Conservation (phyloP, 257 asterid species). For the Solanum bulbocastanum region DNA sequence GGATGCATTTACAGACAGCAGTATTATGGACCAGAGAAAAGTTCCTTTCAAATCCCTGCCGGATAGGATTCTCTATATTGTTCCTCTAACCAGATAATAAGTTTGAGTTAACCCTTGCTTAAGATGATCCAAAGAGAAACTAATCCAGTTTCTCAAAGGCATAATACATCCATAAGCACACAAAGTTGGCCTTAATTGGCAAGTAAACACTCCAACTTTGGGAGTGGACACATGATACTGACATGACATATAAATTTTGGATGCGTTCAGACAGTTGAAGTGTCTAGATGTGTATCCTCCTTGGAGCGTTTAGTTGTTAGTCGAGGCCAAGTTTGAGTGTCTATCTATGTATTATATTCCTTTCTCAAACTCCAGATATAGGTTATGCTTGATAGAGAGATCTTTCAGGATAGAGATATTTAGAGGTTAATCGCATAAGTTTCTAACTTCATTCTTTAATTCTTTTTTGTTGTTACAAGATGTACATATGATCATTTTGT, state of each 20-base stretch:
- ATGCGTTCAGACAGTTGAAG: background rate
- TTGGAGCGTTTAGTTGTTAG: background rate
- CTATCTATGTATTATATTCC: background rate
- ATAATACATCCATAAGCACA: background rate
- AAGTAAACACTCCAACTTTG: background rate
- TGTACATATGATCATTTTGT: background rate
- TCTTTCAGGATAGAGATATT: background rate
- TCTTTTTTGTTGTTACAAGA: background rate
- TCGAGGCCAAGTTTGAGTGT: background rate
- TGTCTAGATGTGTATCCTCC: background rate
- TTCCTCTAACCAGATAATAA: background rate
- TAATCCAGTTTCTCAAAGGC: background rate
- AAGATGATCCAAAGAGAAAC: slow-evolving; percentile 10
- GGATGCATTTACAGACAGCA: background rate
- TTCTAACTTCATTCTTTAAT: slow-evolving; percentile 14
- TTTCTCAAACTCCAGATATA: background rate
- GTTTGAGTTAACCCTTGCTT: slow-evolving; percentile 6
- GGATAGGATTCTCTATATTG: background rate
- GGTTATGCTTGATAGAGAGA: background rate
- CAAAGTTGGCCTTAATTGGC: background rate
- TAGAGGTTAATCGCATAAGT: slow-evolving; percentile 6
- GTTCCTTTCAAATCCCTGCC: background rate
- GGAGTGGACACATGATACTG: background rate
- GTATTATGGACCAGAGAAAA: background rate
- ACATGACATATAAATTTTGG: background rate